Evolutionary conservation across 257 asterid genomes (phyloP), one percentile per base, ranked within the genome.

Genomic region (Eucommia ulmoides): DNA sequence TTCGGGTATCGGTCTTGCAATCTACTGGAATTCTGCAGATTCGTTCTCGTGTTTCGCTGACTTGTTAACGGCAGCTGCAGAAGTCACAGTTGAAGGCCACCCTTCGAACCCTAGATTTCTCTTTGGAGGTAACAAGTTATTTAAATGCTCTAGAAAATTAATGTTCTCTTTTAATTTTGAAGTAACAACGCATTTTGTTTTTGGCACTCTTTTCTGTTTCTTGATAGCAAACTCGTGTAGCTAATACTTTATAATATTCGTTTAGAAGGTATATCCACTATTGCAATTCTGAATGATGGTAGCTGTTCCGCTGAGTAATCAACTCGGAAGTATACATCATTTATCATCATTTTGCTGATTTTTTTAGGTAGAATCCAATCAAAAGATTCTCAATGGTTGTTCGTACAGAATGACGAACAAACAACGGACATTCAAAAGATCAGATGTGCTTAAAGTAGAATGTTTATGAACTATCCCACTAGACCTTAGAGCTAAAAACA

Each of bases 1-100:
- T 72, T 84, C 86, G 25, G 46, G 76, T 54, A 50, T 73, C 35
- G 78, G 78, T 52, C 60, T 72, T 22, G 68, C 80, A 25, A 57
- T 71, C 17, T 61, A 59, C 70, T 70, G 64, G 3, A 49, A 19
- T 24, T 59, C 80, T 51, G 19, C 60, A 2, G 19, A 56, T 24
- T 60, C 61, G 24, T 35, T 45, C 14, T 52, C 53, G 50, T 26
- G 67, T 49, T 68, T 58, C 64, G 70, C 81, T 35, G 70, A 71
- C 42, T 55, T 22, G 19, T 41, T 71, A 2, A 25, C 61, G 19
- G 47, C 66, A 17, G 22, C 57, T 20, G 11, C 64, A 22, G 56
- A 66, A 49, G 62, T 59, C 41, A 24, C 62, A 56, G 7, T 69
- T 11, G 42, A 45, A 14, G 46, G 38, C 53, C 64, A 24, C 20